phyloP scores from a whole-genome alignment of 164 flowering plant genomes.

The Hamamelis virginiana region DNA sequence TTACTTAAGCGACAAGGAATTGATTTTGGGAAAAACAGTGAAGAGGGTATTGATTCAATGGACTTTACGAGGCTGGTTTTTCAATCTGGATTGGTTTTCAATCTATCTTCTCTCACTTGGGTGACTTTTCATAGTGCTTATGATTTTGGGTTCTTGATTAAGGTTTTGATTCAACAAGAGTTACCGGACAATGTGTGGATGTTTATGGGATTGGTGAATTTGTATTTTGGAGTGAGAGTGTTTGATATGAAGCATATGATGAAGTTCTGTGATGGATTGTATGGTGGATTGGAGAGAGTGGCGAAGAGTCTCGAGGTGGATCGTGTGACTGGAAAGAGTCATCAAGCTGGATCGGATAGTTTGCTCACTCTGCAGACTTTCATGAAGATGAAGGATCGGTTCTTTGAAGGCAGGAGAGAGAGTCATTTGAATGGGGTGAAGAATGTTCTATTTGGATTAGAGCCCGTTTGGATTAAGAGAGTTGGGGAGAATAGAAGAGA shows the following conservation, averaged over 20 bases:
- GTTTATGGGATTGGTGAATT: slow-evolving; percentile 11
- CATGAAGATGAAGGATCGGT: slow-evolving; percentile 12
- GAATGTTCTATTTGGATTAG: too few relatives aligned
- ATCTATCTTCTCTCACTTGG: slow-evolving; percentile 19
- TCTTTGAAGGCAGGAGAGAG: background rate
- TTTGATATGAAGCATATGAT: slow-evolving; percentile 32
- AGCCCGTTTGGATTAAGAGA: too few relatives aligned
- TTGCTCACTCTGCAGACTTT: slow-evolving; percentile 28
- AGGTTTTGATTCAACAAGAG: slow-evolving; percentile 9
- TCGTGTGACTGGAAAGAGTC: slow-evolving; percentile 30
- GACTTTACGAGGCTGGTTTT: slow-evolving; percentile 25
- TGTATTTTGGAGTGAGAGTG: slow-evolving; percentile 19
- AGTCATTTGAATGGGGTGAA: too few relatives aligned
- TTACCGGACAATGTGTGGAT: slow-evolving; percentile 11
- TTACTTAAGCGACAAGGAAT: slow-evolving; percentile 29
- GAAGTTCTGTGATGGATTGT: slow-evolving; percentile 20
- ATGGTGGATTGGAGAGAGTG: slow-evolving; percentile 33
- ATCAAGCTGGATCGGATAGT: slow-evolving; percentile 40
- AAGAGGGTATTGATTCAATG: slow-evolving; percentile 25
- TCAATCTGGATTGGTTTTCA: slow-evolving; percentile 23
- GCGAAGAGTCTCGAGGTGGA: slow-evolving; percentile 19
- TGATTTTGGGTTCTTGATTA: slow-evolving; percentile 33
- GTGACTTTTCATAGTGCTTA: slow-evolving; percentile 31
- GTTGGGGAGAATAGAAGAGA: too few relatives aligned
- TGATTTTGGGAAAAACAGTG: slow-evolving; percentile 29